A percentile compares a stretch with the other conserved stretches of the same genome.
Conservation (phyloP, 1,139 yeast species). For the Blastobotrys apis region DNA sequence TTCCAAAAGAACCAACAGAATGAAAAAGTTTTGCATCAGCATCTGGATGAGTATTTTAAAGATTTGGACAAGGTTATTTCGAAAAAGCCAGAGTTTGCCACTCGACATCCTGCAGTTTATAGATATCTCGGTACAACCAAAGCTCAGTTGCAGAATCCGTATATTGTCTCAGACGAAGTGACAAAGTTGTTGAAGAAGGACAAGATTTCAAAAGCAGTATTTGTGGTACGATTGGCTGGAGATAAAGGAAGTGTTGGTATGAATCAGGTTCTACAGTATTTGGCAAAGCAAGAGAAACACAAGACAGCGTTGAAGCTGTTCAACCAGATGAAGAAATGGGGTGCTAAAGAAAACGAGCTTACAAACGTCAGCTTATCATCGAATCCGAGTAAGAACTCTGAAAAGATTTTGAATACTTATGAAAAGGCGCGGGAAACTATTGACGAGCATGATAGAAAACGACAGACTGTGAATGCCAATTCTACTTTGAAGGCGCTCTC, state of each 20-base stretch:
- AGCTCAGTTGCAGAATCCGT: conserved; percentile 20
- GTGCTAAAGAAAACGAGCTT: conserved; percentile 19
- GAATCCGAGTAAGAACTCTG: conserved; percentile 8
- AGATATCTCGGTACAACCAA: conserved; percentile 21
- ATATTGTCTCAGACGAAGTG: conserved; percentile 21
- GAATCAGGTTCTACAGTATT: conserved; percentile 21
- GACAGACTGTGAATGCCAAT: conserved; percentile 16
- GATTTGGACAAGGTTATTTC: conserved; percentile 19
- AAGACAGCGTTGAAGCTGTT: conserved; percentile 13
- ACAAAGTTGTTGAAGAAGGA: conserved; percentile 18
- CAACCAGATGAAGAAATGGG: conserved; percentile 21
- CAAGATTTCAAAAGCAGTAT: conserved; percentile 20
- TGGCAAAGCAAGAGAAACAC: conserved; percentile 11
- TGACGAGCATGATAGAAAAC: conserved; percentile 9
- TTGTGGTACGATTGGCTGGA: conserved; percentile 22
- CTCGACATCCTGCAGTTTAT: conserved; percentile 22
- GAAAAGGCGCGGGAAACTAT: conserved; percentile 10
- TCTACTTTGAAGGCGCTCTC: conserved; percentile 17
- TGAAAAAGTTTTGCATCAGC: conserved; percentile 9
- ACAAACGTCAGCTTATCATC: conserved; percentile 14
- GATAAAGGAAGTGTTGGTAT: conserved; percentile 24
- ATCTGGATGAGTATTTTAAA: conserved; percentile 18
- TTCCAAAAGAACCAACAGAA: conserved; percentile 4
- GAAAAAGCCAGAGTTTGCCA: conserved; percentile 19
- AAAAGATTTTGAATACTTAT: conserved; percentile 12